Base-by-base conservation (phyloP, 345 rosid genomes). In the Hirschfeldia incana region DNA sequence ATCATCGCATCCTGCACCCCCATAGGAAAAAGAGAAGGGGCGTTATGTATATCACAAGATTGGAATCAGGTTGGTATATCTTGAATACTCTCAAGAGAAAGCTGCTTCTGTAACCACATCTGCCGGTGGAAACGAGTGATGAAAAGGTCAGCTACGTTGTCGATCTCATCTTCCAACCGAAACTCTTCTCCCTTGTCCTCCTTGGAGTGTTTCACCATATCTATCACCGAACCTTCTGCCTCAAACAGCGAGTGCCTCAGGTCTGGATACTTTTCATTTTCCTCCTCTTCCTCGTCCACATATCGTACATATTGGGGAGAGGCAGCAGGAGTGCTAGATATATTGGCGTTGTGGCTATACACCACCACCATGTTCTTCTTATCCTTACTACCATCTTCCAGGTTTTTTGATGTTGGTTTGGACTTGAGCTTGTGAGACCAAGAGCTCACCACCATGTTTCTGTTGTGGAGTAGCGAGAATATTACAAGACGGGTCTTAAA, bases 111-210 rank as follows among this genome's bases (percentile, higher is more conserved):
- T 76, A 94, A 49, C 91, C 86, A 81, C 74, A 90, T 84, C 85
- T 92, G 93, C 2, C 85, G 73, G 61, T 92, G 92, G 69, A 94
- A 91, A 55, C 90, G 84, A 51, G 44, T 79, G 10, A 94, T 94
- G 78, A 88, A 94, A 86, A 94, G 83, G 10, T 92, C 98, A 0
- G 97, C 97, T 9, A 85, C 89, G 26, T 57, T 83, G 82, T 94
- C 96, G 13, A 94, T 92, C 85, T 94, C 98, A 32, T 90, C 96
- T 81, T 94, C 97, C 72, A 94, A 77, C 39, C 64, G 85, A 83
- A 94, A 94, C 79, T 87, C 92, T 73, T 86, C 89, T 34, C 96
- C 97, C 6, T 80, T 74, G 28, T 85, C 89, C 29, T 86, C 86
- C 78, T 84, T 94, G 0, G 89, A 81, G 4, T 85, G 86, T 84